Conservation (phyloP, 345 rosid species). For the Triadica sebifera region DNA sequence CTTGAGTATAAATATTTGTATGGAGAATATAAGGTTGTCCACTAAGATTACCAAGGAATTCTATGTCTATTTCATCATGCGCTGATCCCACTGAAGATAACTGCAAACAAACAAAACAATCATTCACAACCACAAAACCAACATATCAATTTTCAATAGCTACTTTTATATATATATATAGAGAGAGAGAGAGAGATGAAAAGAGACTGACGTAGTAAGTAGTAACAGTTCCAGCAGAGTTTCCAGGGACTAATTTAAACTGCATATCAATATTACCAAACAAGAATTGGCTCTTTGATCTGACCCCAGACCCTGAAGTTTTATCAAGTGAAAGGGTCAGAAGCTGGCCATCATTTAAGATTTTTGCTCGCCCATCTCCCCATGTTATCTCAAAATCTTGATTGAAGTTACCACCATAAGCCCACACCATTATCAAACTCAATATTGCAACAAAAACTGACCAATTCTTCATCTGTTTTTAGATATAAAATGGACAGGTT, state of each 20-base stretch:
- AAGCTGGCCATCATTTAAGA: slow-evolving; percentile 9
- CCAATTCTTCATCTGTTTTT: too few relatives aligned
- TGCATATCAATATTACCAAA: slow-evolving; percentile 16
- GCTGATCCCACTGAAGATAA: slow-evolving; percentile 6
- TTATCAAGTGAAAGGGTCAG: slow-evolving; percentile 14
- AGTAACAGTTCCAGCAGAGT: slow-evolving; percentile 18
- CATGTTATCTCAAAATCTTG: slow-evolving; percentile 11
- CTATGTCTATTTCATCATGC: slow-evolving; percentile 20
- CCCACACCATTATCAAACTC: background rate
- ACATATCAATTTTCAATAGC: background rate
- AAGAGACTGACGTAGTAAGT: slow-evolving; percentile 10
- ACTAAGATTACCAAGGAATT: slow-evolving; percentile 14
- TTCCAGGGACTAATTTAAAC: slow-evolving; percentile 14
- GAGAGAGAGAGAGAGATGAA: background rate
- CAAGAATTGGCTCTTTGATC: slow-evolving; percentile 17
- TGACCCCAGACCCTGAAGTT: slow-evolving; percentile 6
- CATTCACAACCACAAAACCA: background rate
- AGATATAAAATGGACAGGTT: background rate
- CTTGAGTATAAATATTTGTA: slow-evolving; percentile 10
- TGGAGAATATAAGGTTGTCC: slow-evolving; percentile 18
- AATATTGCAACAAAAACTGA: too few relatives aligned
- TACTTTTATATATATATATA: background rate
- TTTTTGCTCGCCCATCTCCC: slow-evolving; percentile 13
- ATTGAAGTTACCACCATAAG: slow-evolving; percentile 1
- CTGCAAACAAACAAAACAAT: background rate